Conservation (phyloP, 2,329 filamentous ascomycete genomes). For the Malbranchea cinnamomea region DNA sequence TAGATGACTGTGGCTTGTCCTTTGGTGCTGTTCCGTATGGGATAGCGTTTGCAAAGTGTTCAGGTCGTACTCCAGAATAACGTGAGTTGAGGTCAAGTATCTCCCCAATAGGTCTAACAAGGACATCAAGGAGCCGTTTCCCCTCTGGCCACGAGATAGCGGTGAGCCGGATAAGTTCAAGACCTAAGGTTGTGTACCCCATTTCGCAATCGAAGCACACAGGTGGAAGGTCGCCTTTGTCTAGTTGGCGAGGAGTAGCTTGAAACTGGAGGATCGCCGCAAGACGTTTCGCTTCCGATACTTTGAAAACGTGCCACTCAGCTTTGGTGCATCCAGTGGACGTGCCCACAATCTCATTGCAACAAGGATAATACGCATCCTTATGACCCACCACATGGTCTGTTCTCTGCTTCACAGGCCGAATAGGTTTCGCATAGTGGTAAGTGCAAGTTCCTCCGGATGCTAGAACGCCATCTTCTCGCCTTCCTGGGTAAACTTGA, state of each 20-base stretch:
- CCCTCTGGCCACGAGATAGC: conserved; percentile 76
- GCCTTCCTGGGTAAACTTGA: conserved; percentile 77
- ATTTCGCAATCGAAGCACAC: conserved; percentile 95
- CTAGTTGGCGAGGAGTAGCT: conserved; percentile 45
- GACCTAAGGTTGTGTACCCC: conserved; percentile 78
- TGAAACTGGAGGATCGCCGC: conserved; percentile 67
- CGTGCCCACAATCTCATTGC: conserved; percentile 57
- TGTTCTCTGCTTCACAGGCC: conserved; percentile 36
- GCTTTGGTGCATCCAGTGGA: conserved; percentile 57
- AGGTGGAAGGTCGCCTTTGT: conserved; percentile 22
- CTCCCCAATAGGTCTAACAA: conserved; percentile 71
- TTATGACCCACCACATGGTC: conserved; percentile 42
- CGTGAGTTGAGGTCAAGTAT: conserved; percentile 82
- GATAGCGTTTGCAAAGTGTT: conserved; percentile 57
- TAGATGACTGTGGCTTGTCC: conserved; percentile 19
- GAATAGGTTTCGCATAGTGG: conserved; percentile 60
- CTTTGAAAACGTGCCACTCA: conserved; percentile 75
- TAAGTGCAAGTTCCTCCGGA: conserved; percentile 65
- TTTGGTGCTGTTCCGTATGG: conserved; percentile 30
- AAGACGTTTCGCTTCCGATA: conserved; percentile 58
- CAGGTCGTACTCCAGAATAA: conserved; percentile 72
- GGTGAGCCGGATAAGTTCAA: conserved; percentile 82
- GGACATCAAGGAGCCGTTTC: conserved; percentile 60
- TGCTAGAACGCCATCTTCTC: conserved; percentile 59
- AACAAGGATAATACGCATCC: conserved; percentile 60